Conservation (phyloP, 2,329 filamentous ascomycete species). For the Penicillium sp. region DNA sequence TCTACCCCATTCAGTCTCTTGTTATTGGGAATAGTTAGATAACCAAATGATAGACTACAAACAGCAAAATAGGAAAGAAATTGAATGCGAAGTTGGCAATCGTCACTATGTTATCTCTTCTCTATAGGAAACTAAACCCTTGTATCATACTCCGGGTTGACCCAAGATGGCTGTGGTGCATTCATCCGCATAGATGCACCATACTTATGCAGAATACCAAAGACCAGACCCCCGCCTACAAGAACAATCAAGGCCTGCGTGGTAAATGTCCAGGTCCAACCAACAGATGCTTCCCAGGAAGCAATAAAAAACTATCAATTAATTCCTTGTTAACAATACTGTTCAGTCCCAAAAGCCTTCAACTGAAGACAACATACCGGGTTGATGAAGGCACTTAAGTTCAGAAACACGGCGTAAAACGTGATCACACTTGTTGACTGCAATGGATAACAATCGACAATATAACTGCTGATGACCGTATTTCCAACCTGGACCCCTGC, state of each 20-base stretch:
- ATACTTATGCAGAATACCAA: slow-evolving; percentile 42
- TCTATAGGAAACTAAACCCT: not conserved
- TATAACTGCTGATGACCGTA: slow-evolving; percentile 52
- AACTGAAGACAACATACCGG: slow-evolving; percentile 30
- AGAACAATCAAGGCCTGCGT: slow-evolving; percentile 49
- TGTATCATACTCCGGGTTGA: slow-evolving; percentile 46
- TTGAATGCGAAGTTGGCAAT: no score
- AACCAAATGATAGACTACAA: not conserved
- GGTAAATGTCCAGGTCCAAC: slow-evolving; percentile 54
- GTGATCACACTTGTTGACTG: slow-evolving; percentile 56
- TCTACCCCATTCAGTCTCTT: no score
- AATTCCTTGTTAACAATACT: not conserved
- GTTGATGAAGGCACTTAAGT: slow-evolving; percentile 50
- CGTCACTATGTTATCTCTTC: not conserved
- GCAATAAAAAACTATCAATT: slow-evolving; percentile 49
- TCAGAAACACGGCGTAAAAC: slow-evolving; percentile 56
- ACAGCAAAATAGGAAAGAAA: not conserved
- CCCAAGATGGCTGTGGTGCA: slow-evolving; percentile 44
- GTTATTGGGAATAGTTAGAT: not conserved
- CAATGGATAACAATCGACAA: slow-evolving; percentile 56
- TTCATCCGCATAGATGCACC: slow-evolving; percentile 40
- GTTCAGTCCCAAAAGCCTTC: not conserved
- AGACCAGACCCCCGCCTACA: slow-evolving; percentile 39
- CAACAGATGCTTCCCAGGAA: slow-evolving; percentile 46
- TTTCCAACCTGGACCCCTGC: slow-evolving; percentile 59